These are phyloP conservation scores for Tuber brumale DNA, from an alignment of 495 filamentous ascomycete genomes.

Conservation along the genomic window DNA sequence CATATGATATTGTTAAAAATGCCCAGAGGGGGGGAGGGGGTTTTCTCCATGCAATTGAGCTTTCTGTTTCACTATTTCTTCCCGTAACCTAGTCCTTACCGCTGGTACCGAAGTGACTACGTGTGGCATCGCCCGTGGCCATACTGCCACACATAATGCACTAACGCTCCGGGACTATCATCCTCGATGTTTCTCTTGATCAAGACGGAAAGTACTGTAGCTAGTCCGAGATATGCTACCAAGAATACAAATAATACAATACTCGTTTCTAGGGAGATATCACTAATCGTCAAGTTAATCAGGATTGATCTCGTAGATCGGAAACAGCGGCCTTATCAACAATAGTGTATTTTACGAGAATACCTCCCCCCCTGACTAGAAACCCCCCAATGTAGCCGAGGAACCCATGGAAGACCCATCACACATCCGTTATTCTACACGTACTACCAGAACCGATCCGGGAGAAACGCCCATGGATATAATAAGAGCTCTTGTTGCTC, in stretches of 20 bases:
- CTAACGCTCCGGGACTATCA: neutral
- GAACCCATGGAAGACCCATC: neutral
- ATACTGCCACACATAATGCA: neutral
- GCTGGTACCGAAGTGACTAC: neutral
- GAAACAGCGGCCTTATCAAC: neutral
- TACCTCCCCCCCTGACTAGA: neutral
- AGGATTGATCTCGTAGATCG: neutral
- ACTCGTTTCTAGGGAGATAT: neutral
- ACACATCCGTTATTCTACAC: neutral
- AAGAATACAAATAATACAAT: neutral
- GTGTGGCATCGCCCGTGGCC: neutral
- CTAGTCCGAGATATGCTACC: neutral
- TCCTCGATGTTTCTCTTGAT: neutral
- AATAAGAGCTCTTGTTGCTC: neutral
- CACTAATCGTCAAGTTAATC: neutral
- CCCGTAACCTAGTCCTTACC: neutral
- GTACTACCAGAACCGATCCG: neutral
- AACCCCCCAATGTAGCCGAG: neutral
- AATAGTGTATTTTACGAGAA: neutral
- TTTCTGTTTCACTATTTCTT: neutral
- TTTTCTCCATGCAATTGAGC: neutral
- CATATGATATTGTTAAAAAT: neutral
- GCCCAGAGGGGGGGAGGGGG: neutral
- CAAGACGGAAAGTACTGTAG: neutral
- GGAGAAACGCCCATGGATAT: neutral